Evolutionary conservation across 139 green algal genomes (phyloP), one percentile per base, ranked within the genome.

Genomic region (Astrephomene gubernaculifera): DNA sequence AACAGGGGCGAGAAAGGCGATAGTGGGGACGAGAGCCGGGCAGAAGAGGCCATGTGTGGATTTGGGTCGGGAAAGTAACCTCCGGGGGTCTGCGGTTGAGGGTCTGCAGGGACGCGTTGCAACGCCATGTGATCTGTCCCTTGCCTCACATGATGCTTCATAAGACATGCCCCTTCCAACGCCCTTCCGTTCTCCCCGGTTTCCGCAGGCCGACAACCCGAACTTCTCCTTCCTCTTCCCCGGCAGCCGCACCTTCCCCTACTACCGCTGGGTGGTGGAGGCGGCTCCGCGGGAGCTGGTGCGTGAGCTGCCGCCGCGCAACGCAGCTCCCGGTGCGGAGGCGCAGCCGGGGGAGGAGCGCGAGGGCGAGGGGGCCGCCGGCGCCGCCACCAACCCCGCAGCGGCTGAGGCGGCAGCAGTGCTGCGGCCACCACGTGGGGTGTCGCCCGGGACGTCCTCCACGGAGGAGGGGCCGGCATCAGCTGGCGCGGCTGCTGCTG

Each of bases 181-280:
- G 27, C 19, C 22, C 57, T 33, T 33, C 57, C 57, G 57, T 22
- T n/a, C 14, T 49, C 33, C 65, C 12, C 49, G 12, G 5, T 8
- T 3, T 6, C 67, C 60, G 31, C 76, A 83, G 76, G 92, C 87
- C 22, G 52, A 33, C 67, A 94, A 95, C 71, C 83, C 90, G 0
- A 88, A 85, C 45, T 95, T 96, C 61, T 54, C 31, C 29, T 96
- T 96, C 65, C 88, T 96, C 31, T 31, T 89, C 10, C 92, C 91
- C 4, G 68, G 53, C 22, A 44, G 92, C 82, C 67, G 43, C 36
- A 72, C 86, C 25, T 83, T 92, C 73, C 65, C 87, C 10, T 96
- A 94, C 85, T 96, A 93, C 81, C 83, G 89, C 31, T 96, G 93
- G 93, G 72, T 96, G 8, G 76, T 94, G 14, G 43, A 92, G 27